Percentiles rank a stretch among this genome's conserved stretches.
These are phyloP conservation scores for barley (Hordeum vulgare) DNA, from an alignment of 176 grass and related monocot species.

Conservation along the genomic window DNA sequence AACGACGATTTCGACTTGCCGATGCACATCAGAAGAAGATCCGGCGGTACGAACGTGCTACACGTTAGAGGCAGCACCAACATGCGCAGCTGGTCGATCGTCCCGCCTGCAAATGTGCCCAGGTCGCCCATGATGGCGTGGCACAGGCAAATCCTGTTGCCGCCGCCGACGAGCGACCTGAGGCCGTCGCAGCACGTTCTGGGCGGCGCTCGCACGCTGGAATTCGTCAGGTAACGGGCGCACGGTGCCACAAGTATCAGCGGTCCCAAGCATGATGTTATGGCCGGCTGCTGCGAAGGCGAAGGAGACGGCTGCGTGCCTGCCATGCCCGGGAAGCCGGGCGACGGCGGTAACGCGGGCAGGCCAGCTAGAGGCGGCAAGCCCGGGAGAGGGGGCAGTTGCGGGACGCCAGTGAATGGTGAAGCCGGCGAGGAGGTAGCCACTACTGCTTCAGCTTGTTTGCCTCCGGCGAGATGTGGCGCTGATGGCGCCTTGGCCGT, in stretches of 20 bases:
- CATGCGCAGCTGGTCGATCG: slow-evolving; percentile 11
- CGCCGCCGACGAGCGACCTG: not conserved
- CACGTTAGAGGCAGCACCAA: not conserved
- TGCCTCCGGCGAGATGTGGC: too few species aligned
- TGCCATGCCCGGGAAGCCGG: too few species aligned
- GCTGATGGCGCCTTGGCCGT: too few species aligned
- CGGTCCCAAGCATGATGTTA: not conserved
- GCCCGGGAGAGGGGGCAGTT: too few species aligned
- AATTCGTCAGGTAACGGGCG: slow-evolving; percentile 23
- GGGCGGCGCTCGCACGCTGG: not conserved
- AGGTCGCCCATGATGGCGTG: slow-evolving; percentile 31
- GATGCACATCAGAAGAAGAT: not conserved
- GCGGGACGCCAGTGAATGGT: too few species aligned
- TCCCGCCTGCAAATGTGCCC: not conserved
- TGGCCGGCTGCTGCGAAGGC: not conserved
- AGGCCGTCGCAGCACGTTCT: slow-evolving; percentile 17
- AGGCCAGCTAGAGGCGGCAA: too few species aligned
- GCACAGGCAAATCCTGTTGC: slow-evolving; percentile 26
- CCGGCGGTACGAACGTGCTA: not conserved
- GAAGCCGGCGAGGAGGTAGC: too few species aligned
- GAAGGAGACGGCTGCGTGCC: not conserved
- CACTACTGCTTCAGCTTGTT: too few species aligned
- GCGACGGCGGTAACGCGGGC: too few species aligned
- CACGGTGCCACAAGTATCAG: not conserved
- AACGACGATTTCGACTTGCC: not conserved